Conservation (phyloP, 495 filamentous ascomycete genomes). For the Haplographium delicatum region DNA sequence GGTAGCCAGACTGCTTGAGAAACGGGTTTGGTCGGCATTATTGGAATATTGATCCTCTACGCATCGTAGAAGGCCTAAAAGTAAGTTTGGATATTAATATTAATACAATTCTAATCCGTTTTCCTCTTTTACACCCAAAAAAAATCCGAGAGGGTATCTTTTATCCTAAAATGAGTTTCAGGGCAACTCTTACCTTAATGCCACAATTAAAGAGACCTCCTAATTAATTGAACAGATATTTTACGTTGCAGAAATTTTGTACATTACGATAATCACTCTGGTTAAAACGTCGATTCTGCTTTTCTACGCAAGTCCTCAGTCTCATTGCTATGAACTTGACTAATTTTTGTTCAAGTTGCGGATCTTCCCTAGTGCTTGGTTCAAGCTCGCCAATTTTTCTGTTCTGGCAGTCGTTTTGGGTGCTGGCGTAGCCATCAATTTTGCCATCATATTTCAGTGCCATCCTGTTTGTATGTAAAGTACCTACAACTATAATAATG, state of each 20-base stretch:
- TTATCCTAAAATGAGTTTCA: no score
- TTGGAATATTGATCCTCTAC: constrained; percentile 8
- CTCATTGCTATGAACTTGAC: no score
- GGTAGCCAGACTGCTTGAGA: background rate
- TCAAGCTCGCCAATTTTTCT: constrained; percentile 22
- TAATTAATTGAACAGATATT: constrained; percentile 3
- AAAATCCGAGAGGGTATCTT: no score
- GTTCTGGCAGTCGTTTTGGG: constrained; percentile 24
- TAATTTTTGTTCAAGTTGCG: no score
- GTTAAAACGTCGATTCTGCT: constrained; percentile 12
- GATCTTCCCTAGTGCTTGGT: constrained; percentile 36
- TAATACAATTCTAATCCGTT: no score
- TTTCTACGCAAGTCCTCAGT: constrained; percentile 14
- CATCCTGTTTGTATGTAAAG: no score
- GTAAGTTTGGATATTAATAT: no score
- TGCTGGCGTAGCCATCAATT: constrained; percentile 31
- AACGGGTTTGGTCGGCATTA: constrained; percentile 8
- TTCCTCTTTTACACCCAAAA: no score
- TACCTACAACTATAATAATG: no score
- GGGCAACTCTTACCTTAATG: no score
- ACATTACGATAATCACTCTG: constrained; percentile 1
- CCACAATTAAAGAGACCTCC: no score
- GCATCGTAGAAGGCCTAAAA: no score
- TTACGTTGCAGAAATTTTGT: constrained; percentile 10
- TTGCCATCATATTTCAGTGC: constrained; percentile 40